Conservation (phyloP, 1,139 yeast genomes). For the Kodamaea fungicola region DNA sequence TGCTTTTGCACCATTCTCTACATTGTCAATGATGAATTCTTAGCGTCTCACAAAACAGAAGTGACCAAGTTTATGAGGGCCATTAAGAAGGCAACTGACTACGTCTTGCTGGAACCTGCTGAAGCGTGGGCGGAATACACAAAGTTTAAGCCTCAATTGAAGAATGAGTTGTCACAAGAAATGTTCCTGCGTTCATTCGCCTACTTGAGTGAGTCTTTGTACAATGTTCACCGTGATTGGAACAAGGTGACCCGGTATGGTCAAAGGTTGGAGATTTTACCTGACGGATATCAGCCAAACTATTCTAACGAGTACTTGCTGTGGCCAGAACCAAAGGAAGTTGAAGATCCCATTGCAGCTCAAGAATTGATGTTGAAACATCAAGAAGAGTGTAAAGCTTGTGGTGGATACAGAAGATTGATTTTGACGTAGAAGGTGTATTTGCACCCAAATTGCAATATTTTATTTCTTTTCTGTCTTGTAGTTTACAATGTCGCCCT, state of each 20-base stretch:
- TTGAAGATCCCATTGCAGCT: slow-evolving; percentile 42
- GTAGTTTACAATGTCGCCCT: too few relatives aligned
- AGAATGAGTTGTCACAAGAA: slow-evolving; percentile 37
- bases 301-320: slow-evolving; percentile 49
- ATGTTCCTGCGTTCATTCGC: slow-evolving; percentile 55
- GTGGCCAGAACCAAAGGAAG: slow-evolving; percentile 50
- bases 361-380: slow-evolving; percentile 46
- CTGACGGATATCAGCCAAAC: slow-evolving; percentile 46
- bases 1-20: slow-evolving; percentile 57
- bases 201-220: slow-evolving; percentile 50
- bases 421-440: slow-evolving; percentile 9
- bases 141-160: slow-evolving; percentile 49
- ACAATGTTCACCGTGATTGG: slow-evolving; percentile 58
- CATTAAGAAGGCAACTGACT: slow-evolving; percentile 49
- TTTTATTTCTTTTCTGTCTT: too few relatives aligned
- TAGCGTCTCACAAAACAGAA: slow-evolving; percentile 48
- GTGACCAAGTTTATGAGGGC: slow-evolving; percentile 45
- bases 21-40: slow-evolving; percentile 51
- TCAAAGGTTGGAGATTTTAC: slow-evolving; percentile 51
- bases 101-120: slow-evolving; percentile 39
- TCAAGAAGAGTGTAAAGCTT: slow-evolving; percentile 44
- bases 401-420: slow-evolving; percentile 51
- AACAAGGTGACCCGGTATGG: slow-evolving; percentile 53
- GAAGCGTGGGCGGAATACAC: slow-evolving; percentile 47
- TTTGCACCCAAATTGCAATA: not conserved